Conservation (phyloP, 768 basidiomycete species). For the Mrakia gelida region DNA sequence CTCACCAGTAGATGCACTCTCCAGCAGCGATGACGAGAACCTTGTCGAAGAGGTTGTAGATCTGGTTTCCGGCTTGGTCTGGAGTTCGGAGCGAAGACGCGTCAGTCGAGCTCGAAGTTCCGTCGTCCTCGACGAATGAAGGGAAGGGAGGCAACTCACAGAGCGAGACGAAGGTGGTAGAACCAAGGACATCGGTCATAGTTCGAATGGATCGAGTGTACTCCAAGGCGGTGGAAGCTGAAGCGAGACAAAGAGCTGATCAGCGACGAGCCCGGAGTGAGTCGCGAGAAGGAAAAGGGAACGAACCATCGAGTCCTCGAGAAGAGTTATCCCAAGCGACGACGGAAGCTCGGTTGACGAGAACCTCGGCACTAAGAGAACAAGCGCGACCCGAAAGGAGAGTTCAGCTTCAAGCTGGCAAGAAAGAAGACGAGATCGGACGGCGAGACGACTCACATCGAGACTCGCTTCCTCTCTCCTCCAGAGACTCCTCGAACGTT, state of each 20-base stretch:
- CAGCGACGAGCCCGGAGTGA: too few relatives aligned
- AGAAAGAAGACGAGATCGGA: too few relatives aligned
- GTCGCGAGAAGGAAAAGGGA: too few relatives aligned
- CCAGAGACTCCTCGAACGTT: conserved; percentile 55
- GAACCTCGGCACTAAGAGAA: conserved; percentile 22
- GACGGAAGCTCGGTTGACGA: conserved; percentile 35
- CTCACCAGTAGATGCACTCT: conserved; percentile 53
- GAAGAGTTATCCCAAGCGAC: conserved; percentile 43
- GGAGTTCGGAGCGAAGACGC: background rate
- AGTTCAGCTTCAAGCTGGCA: too few relatives aligned
- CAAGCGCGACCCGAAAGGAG: too few relatives aligned
- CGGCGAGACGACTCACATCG: background rate
- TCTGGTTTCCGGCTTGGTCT: conserved; percentile 34
- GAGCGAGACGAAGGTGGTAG: conserved; percentile 50
- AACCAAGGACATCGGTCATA: conserved; percentile 48
- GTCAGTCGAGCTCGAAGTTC: background rate
- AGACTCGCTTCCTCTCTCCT: conserved; percentile 45
- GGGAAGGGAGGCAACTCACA: conserved; percentile 31
- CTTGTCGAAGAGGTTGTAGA: conserved; percentile 33
- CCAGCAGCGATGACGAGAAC: conserved; percentile 40
- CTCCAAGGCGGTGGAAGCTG: conserved; percentile 48
- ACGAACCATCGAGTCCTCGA: conserved; percentile 42
- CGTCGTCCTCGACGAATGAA: too few relatives aligned
- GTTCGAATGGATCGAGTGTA: conserved; percentile 50
- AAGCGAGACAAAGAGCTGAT: too few relatives aligned